Evolutionary conservation across 106 monocot genomes (phyloP).

Genomic region (Narthecium ossifragum): DNA sequence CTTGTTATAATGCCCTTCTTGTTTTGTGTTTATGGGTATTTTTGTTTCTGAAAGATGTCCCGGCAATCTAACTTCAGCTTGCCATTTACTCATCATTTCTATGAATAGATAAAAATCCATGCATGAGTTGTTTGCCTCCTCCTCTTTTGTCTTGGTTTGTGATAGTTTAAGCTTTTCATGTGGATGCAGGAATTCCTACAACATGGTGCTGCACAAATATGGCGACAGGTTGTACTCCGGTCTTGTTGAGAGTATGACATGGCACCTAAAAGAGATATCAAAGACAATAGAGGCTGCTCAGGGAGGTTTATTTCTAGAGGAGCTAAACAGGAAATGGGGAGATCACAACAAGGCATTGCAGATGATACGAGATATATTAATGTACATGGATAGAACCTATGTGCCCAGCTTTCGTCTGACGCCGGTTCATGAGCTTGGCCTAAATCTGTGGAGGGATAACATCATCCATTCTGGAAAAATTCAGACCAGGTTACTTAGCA

Average conservation of each 20-base stretch:
- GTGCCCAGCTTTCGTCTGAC: conserved; percentile 47
- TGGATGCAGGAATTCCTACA: conserved; percentile 81
- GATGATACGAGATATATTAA: conserved; percentile 95
- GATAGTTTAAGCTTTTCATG: not conserved
- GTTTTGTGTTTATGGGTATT: too few species aligned
- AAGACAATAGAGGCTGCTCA: conserved; percentile 78
- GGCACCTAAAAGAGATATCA: conserved; percentile 72
- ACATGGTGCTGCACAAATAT: conserved; percentile 94
- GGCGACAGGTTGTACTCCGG: conserved; percentile 83
- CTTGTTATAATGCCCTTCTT: too few species aligned
- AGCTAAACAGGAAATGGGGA: conserved; percentile 75
- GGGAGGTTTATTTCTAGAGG: conserved; percentile 74
- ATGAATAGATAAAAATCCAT: too few species aligned
- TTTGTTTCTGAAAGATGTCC: too few species aligned
- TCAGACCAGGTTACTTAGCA: conserved; percentile 50
- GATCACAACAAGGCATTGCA: conserved; percentile 95
- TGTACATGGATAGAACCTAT: conserved; percentile 98
- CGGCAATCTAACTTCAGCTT: too few species aligned
- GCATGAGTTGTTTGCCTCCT: too few species aligned
- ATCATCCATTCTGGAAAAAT: conserved; percentile 61
- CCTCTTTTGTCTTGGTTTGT: not conserved
- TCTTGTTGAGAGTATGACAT: conserved; percentile 73
- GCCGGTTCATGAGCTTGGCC: conserved; percentile 85
- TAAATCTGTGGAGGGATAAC: conserved; percentile 85
- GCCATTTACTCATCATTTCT: too few species aligned